Conservation (phyloP, 2,329 filamentous ascomycete genomes). For the Ceratocystis cacaofunesta region DNA sequence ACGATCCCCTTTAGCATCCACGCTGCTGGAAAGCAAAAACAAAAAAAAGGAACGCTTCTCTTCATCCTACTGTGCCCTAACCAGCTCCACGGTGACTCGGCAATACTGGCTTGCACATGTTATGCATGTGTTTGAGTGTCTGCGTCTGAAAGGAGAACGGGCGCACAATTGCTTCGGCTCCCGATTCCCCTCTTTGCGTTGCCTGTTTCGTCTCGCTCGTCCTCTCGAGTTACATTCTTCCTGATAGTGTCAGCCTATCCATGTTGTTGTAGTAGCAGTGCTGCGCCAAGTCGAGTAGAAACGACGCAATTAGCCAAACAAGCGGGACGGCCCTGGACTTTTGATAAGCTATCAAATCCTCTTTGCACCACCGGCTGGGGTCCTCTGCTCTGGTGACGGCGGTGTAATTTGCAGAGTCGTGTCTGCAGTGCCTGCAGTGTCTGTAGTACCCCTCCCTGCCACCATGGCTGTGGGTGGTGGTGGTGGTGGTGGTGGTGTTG, state of each 20-base stretch:
- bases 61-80: not conserved
- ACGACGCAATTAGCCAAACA: not conserved
- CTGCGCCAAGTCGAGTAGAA: not conserved
- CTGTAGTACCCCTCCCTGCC: not conserved
- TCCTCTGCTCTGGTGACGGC: not conserved
- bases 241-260: not conserved
- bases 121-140: not conserved
- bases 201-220: not conserved
- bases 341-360: constrained; percentile 8
- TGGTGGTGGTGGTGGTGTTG: too few species aligned
- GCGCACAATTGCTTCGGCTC: not conserved
- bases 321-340: not conserved
- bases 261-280: not conserved
- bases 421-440: too few species aligned
- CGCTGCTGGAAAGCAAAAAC: not conserved
- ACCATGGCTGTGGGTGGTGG: not conserved
- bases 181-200: not conserved
- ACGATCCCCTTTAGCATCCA: not conserved
- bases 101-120: not conserved
- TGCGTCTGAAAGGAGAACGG: not conserved
- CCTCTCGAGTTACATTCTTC: not conserved
- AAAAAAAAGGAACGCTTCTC: not conserved
- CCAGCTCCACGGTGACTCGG: not conserved
- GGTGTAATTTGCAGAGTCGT: constrained; percentile 6
- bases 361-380: not conserved